Evolutionary conservation across 73 alveolate genomes (phyloP).

Genomic region (Effrenium voratum): DNA sequence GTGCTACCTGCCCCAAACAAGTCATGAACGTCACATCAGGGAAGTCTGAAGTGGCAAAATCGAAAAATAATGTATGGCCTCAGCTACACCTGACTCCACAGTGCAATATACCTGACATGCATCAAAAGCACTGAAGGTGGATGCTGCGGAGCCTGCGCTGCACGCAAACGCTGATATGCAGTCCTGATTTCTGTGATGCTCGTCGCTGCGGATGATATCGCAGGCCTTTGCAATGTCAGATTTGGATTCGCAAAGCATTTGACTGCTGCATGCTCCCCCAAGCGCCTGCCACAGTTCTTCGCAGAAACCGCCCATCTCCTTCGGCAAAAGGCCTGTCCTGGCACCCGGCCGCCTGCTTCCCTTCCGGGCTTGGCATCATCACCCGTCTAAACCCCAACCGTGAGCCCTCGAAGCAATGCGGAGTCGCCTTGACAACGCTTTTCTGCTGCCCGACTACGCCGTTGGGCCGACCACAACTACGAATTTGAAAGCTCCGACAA

Average conservation of each 20-base stretch:
- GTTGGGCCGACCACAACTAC: too few species aligned
- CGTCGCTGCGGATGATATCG: conserved; percentile 75
- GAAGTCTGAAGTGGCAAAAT: neutral
- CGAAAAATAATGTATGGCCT: neutral
- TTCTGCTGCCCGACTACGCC: too few species aligned
- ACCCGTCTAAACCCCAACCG: neutral
- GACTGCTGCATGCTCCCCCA: neutral
- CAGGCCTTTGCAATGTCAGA: conserved; percentile 28
- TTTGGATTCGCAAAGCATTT: neutral
- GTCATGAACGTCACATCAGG: neutral
- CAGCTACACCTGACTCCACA: conserved; percentile 16
- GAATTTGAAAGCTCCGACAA: too few species aligned
- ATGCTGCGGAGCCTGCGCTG: too few species aligned
- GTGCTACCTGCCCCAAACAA: neutral
- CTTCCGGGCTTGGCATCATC: neutral
- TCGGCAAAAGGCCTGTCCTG: conserved; percentile 85
- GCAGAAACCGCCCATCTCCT: conserved; percentile 15
- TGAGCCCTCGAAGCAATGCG: neutral
- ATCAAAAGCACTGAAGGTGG: neutral
- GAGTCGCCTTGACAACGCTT: too few species aligned
- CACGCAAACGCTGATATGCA: too few species aligned
- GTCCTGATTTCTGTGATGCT: conserved; percentile 66
- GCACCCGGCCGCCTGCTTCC: neutral
- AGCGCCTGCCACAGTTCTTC: conserved; percentile 39
- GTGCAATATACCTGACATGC: conserved; percentile 52